Evolutionary conservation across 768 basidiomycete species (phyloP), one percentile per base, ranked within the genome.

Genomic region (Ephemerocybe angulata): DNA sequence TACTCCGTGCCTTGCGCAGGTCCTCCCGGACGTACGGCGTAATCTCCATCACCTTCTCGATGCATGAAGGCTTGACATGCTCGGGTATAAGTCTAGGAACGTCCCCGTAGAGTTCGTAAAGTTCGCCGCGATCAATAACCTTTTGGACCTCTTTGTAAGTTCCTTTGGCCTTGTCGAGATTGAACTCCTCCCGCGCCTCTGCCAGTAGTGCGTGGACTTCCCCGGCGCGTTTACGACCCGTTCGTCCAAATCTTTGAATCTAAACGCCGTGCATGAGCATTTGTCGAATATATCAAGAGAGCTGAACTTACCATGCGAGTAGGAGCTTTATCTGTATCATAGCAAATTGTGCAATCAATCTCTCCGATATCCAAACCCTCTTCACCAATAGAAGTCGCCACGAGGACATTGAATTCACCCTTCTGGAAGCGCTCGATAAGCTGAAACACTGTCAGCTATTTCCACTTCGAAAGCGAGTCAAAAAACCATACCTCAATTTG

Each of bases 291-390:
- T 44, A 2, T 42, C 37, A 17, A 40, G 3, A 37, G 29, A 29
- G 29, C 31, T 35, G 42, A 31, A 59, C 84, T 50, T 68, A 96
- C 96, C 89, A 97, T 93, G 54, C 95, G 91, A 58, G 98, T 94
- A 1, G 95, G 89, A 0, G 92, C 92, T 74, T 96, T 97, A 63
- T 95, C 92, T 24, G 94, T 87, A 61, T 99, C 97, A 67, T 98
- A 99, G 64, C 95, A 98, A 46, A 98, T 76, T 53, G 98, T 96
- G 65, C 94, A 77, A 67, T 99, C 97, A 15, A 99, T 87, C 67
- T 97, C 95, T 29, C 97, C 97, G 53, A 99, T 99, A 68, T 99
- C 97, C 17, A 99, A 77, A 54, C 97, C 97, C 70, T 99, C 97
- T 71, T 99, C 97, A 21, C 97, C 97, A 52, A 99, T 93, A 3